Evolutionary conservation across 257 asterid genomes (phyloP).

Genomic region (Capsicum rhomboideum): DNA sequence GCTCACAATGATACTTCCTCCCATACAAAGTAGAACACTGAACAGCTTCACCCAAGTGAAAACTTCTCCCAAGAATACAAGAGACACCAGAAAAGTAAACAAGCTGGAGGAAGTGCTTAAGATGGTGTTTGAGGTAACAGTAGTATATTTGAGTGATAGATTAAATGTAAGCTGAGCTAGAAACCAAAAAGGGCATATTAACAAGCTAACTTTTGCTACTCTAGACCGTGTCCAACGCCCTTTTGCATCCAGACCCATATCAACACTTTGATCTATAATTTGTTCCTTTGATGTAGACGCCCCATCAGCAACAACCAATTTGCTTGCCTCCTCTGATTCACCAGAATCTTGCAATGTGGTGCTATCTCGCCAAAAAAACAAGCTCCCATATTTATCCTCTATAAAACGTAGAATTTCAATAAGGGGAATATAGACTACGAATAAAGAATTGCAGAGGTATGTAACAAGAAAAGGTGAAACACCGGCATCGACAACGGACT

Average conservation of each 20-base stretch:
- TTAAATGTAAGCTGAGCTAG: conserved; percentile 91
- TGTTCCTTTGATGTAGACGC: conserved; percentile 3
- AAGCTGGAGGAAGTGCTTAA: conserved; percentile 90
- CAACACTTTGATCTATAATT: conserved; percentile 5
- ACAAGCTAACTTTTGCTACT: conserved; percentile 81
- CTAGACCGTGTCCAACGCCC: conserved; percentile 90
- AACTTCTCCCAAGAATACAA: conserved; percentile 75
- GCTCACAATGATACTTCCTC: conserved; percentile 81
- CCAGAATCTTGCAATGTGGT: conserved; percentile 22
- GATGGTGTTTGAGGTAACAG: conserved; percentile 93
- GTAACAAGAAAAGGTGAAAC: conserved; percentile 88
- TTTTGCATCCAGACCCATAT: conserved; percentile 53
- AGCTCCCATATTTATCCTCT: conserved; percentile 55
- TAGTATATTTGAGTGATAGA: conserved; percentile 86
- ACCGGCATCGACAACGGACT: conserved; percentile 85
- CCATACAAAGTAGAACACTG: conserved; percentile 95
- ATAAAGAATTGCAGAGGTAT: conserved; percentile 84
- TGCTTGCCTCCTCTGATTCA: conserved; percentile 37
- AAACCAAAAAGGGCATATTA: conserved; percentile 90
- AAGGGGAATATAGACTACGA: conserved; percentile 70
- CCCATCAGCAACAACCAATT: conserved; percentile 5
- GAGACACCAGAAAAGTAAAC: conserved; percentile 88
- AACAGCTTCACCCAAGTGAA: conserved; percentile 80
- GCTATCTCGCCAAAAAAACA: conserved; percentile 51
- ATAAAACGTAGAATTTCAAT: conserved; percentile 66